phyloP scores from a whole-genome alignment of 148 eudicot species.

The Simmondsia chinensis region DNA sequence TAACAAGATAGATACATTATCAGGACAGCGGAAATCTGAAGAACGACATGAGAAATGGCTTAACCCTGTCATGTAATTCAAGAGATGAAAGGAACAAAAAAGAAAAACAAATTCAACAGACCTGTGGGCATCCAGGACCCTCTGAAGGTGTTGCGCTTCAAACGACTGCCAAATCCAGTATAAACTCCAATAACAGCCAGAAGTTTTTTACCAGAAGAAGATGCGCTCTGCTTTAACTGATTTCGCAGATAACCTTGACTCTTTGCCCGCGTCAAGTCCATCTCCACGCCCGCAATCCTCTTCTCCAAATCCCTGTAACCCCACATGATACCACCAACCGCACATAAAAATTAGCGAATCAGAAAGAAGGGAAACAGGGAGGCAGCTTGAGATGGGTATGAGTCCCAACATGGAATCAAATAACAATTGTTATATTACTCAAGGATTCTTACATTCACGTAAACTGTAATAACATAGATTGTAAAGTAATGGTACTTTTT shows the following conservation, averaged over 20 bases:
- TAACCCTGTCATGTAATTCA: not conserved
- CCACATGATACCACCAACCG: slow-evolving; percentile 4
- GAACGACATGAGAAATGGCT: too few species aligned
- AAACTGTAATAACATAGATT: too few species aligned
- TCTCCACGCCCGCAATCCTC: slow-evolving; percentile 88
- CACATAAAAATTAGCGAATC: too few species aligned
- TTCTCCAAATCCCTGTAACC: slow-evolving; percentile 70
- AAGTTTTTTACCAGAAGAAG: slow-evolving; percentile 47
- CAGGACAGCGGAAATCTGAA: too few species aligned
- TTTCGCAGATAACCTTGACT: slow-evolving; percentile 82
- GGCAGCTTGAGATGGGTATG: too few species aligned
- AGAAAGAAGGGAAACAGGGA: too few species aligned
- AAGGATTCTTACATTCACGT: too few species aligned
- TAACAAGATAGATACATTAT: too few species aligned
- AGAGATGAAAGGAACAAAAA: not conserved
- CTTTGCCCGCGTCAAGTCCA: slow-evolving; percentile 84
- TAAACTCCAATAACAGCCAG: slow-evolving; percentile 96
- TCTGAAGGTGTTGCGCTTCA: slow-evolving; percentile 70
- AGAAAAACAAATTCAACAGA: too few species aligned
- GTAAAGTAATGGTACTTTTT: too few species aligned
- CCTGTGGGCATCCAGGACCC: slow-evolving; percentile 94
- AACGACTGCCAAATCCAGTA: slow-evolving; percentile 90
- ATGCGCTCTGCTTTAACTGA: slow-evolving; percentile 33
- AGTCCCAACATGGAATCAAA: too few species aligned
- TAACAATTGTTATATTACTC: too few species aligned